phyloP scores from a whole-genome alignment of 768 basidiomycete genomes.

The Mycena amicta region DNA sequence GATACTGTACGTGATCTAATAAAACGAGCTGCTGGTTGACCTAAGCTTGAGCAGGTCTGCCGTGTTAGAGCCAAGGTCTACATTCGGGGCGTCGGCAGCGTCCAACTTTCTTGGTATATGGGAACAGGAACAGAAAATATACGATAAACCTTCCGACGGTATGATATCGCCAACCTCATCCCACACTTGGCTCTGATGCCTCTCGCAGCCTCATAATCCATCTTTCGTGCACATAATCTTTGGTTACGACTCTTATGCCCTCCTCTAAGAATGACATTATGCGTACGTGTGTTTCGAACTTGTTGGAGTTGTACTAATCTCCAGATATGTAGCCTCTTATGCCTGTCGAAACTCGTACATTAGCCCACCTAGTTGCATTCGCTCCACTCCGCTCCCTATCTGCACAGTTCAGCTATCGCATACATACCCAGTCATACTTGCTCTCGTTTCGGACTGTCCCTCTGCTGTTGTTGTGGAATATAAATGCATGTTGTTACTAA shows the following conservation, averaged over 20 bases:
- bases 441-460: slow-evolving; percentile 1
- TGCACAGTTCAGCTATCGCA: slow-evolving; percentile 11
- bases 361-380: slow-evolving; percentile 5
- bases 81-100: slow-evolving; percentile 77
- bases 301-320: neutral
- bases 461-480: slow-evolving; percentile 8
- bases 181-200: no score
- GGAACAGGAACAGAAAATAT: slow-evolving; percentile 47
- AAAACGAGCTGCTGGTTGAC: neutral
- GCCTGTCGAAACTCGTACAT: neutral
- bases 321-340: neutral
- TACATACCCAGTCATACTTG: slow-evolving; percentile 9
- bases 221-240: slow-evolving; percentile 2
- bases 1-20: slow-evolving; percentile 60
- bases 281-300: slow-evolving; percentile 10
- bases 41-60: slow-evolving; percentile 56
- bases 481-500: no score
- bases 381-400: neutral
- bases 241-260: slow-evolving; percentile 8
- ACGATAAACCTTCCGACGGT: no score
- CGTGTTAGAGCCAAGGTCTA: slow-evolving; percentile 75
- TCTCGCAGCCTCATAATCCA: no score
- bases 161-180: no score
- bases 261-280: slow-evolving; percentile 22
- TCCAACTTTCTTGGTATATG: slow-evolving; percentile 68